phyloP scores from a whole-genome alignment of 495 filamentous ascomycete genomes.

The Pseudevernia furfuracea region DNA sequence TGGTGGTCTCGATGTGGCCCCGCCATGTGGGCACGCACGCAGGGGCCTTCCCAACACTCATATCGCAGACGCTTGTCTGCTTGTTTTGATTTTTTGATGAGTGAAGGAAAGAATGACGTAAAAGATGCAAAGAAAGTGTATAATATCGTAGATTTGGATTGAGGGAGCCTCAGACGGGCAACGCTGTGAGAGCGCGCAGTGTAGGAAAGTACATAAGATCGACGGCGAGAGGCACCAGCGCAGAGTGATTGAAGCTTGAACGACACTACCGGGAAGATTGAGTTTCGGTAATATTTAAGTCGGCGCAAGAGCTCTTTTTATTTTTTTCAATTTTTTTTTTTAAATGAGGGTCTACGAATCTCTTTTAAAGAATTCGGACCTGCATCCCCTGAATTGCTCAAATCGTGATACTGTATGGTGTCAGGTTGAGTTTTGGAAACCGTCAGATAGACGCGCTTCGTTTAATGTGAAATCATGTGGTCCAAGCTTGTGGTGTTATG shows the following conservation, averaged over 20 bases:
- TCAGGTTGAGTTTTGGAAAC: background rate
- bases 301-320: background rate
- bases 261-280: conserved; percentile 3
- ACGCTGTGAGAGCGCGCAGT: conserved; percentile 1
- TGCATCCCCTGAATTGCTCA: background rate
- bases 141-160: background rate
- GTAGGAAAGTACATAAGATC: background rate
- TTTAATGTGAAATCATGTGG: background rate
- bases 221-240: conserved; percentile 2
- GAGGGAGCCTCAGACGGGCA: conserved; percentile 2
- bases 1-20: conserved; percentile 62
- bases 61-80: conserved; percentile 3
- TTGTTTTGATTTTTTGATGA: background rate
- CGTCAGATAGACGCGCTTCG: background rate
- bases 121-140: background rate
- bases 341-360: background rate
- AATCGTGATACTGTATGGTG: no score
- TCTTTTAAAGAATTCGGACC: background rate
- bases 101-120: background rate
- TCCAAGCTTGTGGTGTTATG: conserved; percentile 1
- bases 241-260: background rate
- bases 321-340: background rate
- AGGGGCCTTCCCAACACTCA: conserved; percentile 27
- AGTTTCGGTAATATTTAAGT: conserved; percentile 2
- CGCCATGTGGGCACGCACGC: conserved; percentile 45